Evolutionary conservation across 2,329 filamentous ascomycete genomes (phyloP).

Genomic region (Cytospora leucostoma): DNA sequence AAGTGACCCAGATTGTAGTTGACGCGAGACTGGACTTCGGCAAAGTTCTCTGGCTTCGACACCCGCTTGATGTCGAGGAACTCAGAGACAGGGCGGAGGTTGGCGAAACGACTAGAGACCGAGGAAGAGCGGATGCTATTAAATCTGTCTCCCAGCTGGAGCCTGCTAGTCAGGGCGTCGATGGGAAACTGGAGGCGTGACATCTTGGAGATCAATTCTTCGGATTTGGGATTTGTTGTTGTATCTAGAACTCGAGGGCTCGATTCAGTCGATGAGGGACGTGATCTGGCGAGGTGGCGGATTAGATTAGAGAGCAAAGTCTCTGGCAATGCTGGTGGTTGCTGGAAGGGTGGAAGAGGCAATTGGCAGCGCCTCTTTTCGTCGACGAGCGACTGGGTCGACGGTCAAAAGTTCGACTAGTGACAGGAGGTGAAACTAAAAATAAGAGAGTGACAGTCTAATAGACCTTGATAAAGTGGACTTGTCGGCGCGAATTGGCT

Average conservation of each 20-base stretch:
- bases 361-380: slow-evolving; percentile 15
- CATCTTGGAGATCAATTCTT: slow-evolving; percentile 52
- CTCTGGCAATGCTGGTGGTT: background rate
- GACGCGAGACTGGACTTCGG: slow-evolving; percentile 85
- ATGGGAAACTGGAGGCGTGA: slow-evolving; percentile 89
- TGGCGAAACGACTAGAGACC: slow-evolving; percentile 81
- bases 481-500: slow-evolving; percentile 14
- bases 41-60: slow-evolving; percentile 90
- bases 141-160: slow-evolving; percentile 85
- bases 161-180: slow-evolving; percentile 84
- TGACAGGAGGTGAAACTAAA: background rate
- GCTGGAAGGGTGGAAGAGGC: slow-evolving; percentile 5
- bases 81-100: slow-evolving; percentile 86
- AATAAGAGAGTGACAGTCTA: slow-evolving; percentile 15
- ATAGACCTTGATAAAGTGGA: slow-evolving; percentile 13
- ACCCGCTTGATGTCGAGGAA: slow-evolving; percentile 96
- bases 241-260: background rate
- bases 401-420: slow-evolving; percentile 2
- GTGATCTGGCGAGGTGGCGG: background rate
- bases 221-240: background rate
- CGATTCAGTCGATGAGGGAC: background rate
- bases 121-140: slow-evolving; percentile 78
- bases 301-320: slow-evolving; percentile 7
- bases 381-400: slow-evolving; percentile 21
- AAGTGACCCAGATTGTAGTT: slow-evolving; percentile 98